These are phyloP conservation scores for Zalaria sp. DNA, from an alignment of 2,329 filamentous ascomycete species.

Conservation along the genomic window DNA sequence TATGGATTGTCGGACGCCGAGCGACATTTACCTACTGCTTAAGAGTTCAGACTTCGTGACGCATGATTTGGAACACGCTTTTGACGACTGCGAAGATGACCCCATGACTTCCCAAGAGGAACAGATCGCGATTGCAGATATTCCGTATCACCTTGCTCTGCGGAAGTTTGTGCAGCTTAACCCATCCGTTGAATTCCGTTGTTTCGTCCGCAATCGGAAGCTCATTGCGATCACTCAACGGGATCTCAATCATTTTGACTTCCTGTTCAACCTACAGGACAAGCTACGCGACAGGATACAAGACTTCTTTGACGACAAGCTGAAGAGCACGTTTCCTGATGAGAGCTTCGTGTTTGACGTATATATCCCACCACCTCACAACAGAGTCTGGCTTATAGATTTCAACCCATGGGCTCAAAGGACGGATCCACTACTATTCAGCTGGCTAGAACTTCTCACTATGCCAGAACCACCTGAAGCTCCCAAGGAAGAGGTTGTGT, in stretches of 20 bases:
- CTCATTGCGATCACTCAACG: slow-evolving; percentile 78
- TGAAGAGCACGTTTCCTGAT: slow-evolving; percentile 71
- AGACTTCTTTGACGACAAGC: slow-evolving; percentile 60
- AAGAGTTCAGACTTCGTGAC: slow-evolving; percentile 93
- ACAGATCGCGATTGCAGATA: slow-evolving; percentile 22
- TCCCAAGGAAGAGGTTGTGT: slow-evolving; percentile 11
- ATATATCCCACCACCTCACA: slow-evolving; percentile 66
- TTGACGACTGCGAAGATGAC: slow-evolving; percentile 52
- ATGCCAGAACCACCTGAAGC: slow-evolving; percentile 42
- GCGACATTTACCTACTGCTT: slow-evolving; percentile 84
- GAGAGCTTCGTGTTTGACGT: slow-evolving; percentile 80
- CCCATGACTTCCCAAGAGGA: slow-evolving; percentile 10
- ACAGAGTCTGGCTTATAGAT: slow-evolving; percentile 74
- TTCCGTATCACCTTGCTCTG: slow-evolving; percentile 69
- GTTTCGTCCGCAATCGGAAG: slow-evolving; percentile 73
- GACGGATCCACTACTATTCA: slow-evolving; percentile 80
- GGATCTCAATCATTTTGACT: slow-evolving; percentile 81
- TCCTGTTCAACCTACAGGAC: slow-evolving; percentile 54
- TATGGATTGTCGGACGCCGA: slow-evolving; percentile 75
- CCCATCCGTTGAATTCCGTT: slow-evolving; percentile 84
- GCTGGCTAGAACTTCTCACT: slow-evolving; percentile 73
- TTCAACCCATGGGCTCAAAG: slow-evolving; percentile 88
- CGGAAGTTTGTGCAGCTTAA: slow-evolving; percentile 81
- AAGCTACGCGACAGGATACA: slow-evolving; percentile 55
- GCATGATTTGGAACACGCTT: slow-evolving; percentile 86